Percentiles rank a stretch among this genome's conserved stretches.
These are phyloP conservation scores for Zasmidium cellare DNA, from an alignment of 2,329 filamentous ascomycete species.

Conservation along the genomic window DNA sequence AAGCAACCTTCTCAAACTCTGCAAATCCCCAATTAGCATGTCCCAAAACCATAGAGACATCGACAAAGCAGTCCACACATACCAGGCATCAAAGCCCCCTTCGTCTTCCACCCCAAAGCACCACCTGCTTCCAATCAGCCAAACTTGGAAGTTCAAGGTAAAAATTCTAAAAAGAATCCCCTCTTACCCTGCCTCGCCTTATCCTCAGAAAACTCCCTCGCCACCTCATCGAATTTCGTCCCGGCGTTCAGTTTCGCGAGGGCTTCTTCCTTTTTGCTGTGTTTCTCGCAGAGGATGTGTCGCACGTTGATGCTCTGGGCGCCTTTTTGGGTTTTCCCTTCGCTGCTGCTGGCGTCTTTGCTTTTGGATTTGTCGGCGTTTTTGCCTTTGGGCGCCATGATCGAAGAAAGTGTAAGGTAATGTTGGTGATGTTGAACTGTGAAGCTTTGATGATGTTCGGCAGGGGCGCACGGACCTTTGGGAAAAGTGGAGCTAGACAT, in stretches of 20 bases:
- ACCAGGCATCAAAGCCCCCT: constrained; percentile 59
- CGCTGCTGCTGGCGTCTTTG: constrained; percentile 25
- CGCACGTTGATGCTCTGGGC: constrained; percentile 71
- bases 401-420: too few relatives aligned
- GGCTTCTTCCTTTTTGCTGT: constrained; percentile 75
- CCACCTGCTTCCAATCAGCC: constrained; percentile 54
- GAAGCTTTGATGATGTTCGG: not conserved
- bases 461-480: not conserved
- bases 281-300: constrained; percentile 76
- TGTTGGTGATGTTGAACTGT: too few relatives aligned
- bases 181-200: constrained; percentile 63
- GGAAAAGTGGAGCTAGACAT: too few relatives aligned
- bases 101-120: constrained; percentile 68
- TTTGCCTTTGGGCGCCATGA: constrained; percentile 37
- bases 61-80: too few relatives aligned
- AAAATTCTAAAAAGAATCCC: not conserved
- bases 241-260: constrained; percentile 66
- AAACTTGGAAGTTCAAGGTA: not conserved
- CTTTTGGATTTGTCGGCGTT: constrained; percentile 20
- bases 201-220: constrained; percentile 71
- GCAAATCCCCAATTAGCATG: too few relatives aligned
- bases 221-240: constrained; percentile 73
- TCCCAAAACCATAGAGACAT: too few relatives aligned
- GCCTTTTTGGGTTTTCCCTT: constrained; percentile 56
- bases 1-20: constrained; percentile 72